These are phyloP conservation scores for Exserohilum turcica DNA, from an alignment of 2,329 filamentous ascomycete genomes.

Conservation along the genomic window DNA sequence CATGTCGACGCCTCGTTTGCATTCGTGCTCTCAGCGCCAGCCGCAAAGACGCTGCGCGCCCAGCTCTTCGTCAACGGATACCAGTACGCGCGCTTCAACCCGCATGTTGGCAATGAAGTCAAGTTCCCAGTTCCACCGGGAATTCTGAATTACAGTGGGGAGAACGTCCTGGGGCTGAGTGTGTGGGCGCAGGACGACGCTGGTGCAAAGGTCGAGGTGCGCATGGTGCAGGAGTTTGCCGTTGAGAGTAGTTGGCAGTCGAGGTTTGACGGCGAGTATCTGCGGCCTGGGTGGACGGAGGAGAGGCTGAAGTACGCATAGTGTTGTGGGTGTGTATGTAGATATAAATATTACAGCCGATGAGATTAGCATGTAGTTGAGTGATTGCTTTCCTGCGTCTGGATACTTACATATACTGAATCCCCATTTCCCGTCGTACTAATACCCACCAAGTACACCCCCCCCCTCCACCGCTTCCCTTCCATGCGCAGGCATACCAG, in stretches of 20 bases:
- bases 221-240: conserved; percentile 61
- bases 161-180: conserved; percentile 63
- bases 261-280: conserved; percentile 53
- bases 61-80: conserved; percentile 69
- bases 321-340: background rate
- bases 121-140: conserved; percentile 66
- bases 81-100: conserved; percentile 65
- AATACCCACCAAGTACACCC: too few relatives aligned
- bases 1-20: conserved; percentile 63
- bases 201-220: conserved; percentile 57
- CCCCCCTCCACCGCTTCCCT: too few relatives aligned
- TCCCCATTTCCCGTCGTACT: too few relatives aligned
- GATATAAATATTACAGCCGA: background rate
- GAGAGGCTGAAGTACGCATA: conserved; percentile 42
- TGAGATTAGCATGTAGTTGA: background rate
- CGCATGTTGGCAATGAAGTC: conserved; percentile 65
- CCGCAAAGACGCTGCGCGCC: conserved; percentile 55
- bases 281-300: conserved; percentile 59
- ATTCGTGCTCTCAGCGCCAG: conserved; percentile 57
- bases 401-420: too few relatives aligned
- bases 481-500: too few relatives aligned
- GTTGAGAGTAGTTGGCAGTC: conserved; percentile 60
- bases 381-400: background rate
- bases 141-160: conserved; percentile 62
- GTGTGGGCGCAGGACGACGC: conserved; percentile 64